phyloP scores from a whole-genome alignment of 2,329 filamentous ascomycete genomes.

The Chlorencoelia australis region DNA sequence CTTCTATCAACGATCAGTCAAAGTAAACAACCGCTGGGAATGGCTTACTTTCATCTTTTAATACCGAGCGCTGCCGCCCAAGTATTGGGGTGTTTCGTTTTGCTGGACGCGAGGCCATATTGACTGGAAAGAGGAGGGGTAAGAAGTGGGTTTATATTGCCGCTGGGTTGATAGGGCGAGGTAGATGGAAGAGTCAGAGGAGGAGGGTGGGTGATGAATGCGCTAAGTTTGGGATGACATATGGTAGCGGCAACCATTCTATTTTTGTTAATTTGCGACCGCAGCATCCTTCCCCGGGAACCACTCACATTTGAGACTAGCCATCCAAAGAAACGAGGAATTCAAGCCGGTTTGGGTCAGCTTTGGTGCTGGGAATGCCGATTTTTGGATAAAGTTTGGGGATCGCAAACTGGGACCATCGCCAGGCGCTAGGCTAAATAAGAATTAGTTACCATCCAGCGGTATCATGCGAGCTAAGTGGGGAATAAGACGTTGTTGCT shows the following conservation, averaged over 20 bases:
- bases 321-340: background rate
- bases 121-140: background rate
- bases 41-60: background rate
- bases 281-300: background rate
- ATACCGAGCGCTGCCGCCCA: background rate
- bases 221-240: too few species aligned
- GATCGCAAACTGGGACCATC: too few species aligned
- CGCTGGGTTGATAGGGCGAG: too few species aligned
- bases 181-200: slow-evolving; percentile 24
- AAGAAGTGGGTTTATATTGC: too few species aligned
- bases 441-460: too few species aligned
- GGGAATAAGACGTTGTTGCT: too few species aligned
- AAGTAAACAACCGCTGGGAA: background rate
- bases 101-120: background rate
- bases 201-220: background rate
- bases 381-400: background rate
- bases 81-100: background rate
- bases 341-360: background rate
- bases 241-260: background rate
- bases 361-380: background rate
- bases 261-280: background rate
- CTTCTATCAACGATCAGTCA: background rate
- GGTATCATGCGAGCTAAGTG: too few species aligned
- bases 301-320: background rate
- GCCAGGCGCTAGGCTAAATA: too few species aligned